A percentile compares a stretch with the other conserved stretches of the same genome.
Evolutionary conservation across 2,329 filamentous ascomycete genomes (phyloP).

Genomic region (Eutypella sp.): DNA sequence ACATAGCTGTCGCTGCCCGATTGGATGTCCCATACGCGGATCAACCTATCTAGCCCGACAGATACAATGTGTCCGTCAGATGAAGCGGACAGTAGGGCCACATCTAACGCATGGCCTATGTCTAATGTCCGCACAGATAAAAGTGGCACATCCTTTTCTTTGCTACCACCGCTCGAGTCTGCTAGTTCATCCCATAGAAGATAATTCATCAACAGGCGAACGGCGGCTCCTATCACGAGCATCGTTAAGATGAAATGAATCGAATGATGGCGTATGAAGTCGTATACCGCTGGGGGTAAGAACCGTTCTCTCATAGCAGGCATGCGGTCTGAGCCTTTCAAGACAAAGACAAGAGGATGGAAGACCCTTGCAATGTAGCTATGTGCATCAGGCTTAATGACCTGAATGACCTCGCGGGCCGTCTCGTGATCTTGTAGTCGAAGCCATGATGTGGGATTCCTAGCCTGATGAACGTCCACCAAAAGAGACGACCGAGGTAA

Average conservation of each 20-base stretch:
- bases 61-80: constrained; percentile 62
- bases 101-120: constrained; percentile 63
- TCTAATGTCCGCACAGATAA: constrained; percentile 57
- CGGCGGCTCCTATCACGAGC: constrained; percentile 56
- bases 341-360: constrained; percentile 68
- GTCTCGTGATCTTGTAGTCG: constrained; percentile 74
- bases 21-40: constrained; percentile 62
- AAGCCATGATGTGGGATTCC: constrained; percentile 73
- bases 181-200: constrained; percentile 62
- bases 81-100: constrained; percentile 60
- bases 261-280: constrained; percentile 60
- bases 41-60: constrained; percentile 63
- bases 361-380: constrained; percentile 71
- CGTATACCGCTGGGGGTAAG: constrained; percentile 56
- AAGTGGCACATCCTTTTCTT: constrained; percentile 42
- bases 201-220: constrained; percentile 69
- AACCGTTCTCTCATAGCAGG: constrained; percentile 44
- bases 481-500: constrained; percentile 37
- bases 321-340: constrained; percentile 62
- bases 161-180: constrained; percentile 39
- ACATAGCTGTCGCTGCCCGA: constrained; percentile 37
- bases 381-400: constrained; percentile 65
- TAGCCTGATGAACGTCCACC: constrained; percentile 64
- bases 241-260: constrained; percentile 58
- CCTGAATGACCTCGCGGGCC: constrained; percentile 69